Evolutionary conservation across 2,329 filamentous ascomycete species (phyloP).

Genomic region (Verticillium nonalfalfae): DNA sequence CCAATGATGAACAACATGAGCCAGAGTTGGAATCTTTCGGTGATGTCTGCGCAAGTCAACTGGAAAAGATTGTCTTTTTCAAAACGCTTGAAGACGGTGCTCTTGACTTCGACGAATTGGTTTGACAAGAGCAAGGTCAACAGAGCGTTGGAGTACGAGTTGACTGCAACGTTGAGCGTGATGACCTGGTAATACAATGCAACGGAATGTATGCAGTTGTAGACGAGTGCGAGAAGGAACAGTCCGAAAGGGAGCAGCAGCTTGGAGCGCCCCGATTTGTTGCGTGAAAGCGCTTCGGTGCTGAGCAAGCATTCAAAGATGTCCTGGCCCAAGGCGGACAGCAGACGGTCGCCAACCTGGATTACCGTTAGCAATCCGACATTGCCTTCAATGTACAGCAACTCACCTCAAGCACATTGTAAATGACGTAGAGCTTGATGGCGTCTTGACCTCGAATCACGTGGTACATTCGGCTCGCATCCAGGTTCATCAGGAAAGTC

Average conservation of each 20-base stretch:
- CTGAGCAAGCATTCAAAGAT: conserved; percentile 95
- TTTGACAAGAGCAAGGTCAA: conserved; percentile 91
- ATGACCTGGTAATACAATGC: conserved; percentile 96
- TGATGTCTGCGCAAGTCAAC: conserved; percentile 90
- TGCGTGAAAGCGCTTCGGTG: conserved; percentile 82
- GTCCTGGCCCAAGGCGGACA: conserved; percentile 90
- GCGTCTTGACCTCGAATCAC: conserved; percentile 93
- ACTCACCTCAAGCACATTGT: conserved; percentile 82
- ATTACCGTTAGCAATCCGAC: background rate
- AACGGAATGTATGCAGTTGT: conserved; percentile 83
- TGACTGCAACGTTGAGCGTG: conserved; percentile 94
- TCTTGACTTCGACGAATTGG: conserved; percentile 98
- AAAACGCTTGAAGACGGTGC: conserved; percentile 96
- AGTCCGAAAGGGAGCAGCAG: conserved; percentile 83
- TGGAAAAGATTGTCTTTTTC: conserved; percentile 98
- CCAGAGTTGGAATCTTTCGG: conserved; percentile 96
- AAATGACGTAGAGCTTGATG: conserved; percentile 98
- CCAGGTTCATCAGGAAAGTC: conserved; percentile 78
- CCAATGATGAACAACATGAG: conserved; percentile 96
- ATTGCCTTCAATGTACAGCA: background rate
- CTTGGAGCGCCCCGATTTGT: conserved; percentile 84
- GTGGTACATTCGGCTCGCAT: conserved; percentile 97
- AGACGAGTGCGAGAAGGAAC: conserved; percentile 78
- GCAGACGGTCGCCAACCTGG: conserved; percentile 73
- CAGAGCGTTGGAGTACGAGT: conserved; percentile 95